Conservation (phyloP, 768 basidiomycete species). For the Amylocystis lapponica region DNA sequence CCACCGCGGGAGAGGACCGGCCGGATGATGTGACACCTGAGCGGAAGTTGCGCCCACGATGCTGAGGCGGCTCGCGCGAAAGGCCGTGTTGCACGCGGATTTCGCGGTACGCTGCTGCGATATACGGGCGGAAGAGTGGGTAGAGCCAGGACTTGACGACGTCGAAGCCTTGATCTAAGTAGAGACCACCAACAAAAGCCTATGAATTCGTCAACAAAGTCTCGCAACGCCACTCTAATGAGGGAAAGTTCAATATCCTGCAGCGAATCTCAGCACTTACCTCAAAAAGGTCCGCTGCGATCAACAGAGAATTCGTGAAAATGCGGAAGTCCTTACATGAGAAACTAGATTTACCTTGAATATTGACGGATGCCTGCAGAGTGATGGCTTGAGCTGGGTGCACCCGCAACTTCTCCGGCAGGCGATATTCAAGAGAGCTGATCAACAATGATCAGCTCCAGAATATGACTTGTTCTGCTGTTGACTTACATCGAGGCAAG, state of each 20-base stretch:
- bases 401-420: constrained; percentile 55
- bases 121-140: constrained; percentile 58
- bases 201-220: constrained; percentile 21
- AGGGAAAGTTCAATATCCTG: background rate
- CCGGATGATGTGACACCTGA: constrained; percentile 13
- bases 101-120: constrained; percentile 51
- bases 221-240: too few relatives aligned
- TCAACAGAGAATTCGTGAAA: too few relatives aligned
- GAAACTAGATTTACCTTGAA: constrained; percentile 51
- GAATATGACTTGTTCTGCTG: background rate
- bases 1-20: constrained; percentile 14
- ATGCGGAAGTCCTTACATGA: too few relatives aligned
- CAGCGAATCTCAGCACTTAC: constrained; percentile 42
- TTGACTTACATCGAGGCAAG: constrained; percentile 60
- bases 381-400: constrained; percentile 73
- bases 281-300: constrained; percentile 73
- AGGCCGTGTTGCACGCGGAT: constrained; percentile 67
- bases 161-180: constrained; percentile 60
- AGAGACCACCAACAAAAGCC: constrained; percentile 80
- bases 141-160: constrained; percentile 54
- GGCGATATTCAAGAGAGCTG: constrained; percentile 59
- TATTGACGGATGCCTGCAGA: constrained; percentile 57
- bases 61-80: constrained; percentile 34
- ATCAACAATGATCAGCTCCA: background rate
- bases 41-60: too few relatives aligned